phyloP scores from a whole-genome alignment of 495 filamentous ascomycete genomes.

The Physcia stellaris region DNA sequence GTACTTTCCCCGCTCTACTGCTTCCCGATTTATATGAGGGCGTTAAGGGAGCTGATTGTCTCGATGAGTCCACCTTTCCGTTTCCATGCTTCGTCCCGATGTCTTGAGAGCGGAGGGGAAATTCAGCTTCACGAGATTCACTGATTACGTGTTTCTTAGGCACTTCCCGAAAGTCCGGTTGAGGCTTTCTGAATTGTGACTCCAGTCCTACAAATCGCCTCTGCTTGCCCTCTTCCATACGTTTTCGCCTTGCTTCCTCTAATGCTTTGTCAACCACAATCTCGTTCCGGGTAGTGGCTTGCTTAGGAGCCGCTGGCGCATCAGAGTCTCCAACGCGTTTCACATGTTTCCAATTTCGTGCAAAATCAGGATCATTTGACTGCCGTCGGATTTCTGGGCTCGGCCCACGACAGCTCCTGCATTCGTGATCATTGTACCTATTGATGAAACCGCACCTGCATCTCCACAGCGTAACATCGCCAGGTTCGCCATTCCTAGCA shows the following conservation, averaged over 20 bases:
- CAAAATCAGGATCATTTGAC: background rate
- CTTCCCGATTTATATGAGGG: no score
- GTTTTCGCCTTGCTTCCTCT: slow-evolving; percentile 5
- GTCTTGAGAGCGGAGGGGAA: background rate
- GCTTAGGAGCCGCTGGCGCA: background rate
- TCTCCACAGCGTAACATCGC: background rate
- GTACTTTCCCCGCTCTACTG: background rate
- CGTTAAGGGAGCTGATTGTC: background rate
- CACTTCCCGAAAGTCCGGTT: background rate
- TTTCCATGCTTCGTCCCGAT: background rate
- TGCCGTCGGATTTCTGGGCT: background rate
- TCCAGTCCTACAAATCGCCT: slow-evolving; percentile 7
- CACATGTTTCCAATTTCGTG: slow-evolving; percentile 6
- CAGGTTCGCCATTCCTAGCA: background rate
- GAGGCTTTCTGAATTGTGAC: no score
- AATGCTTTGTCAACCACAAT: background rate
- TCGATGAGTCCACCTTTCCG: background rate
- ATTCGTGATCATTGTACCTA: background rate
- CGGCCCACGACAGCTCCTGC: background rate
- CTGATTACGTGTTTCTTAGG: background rate
- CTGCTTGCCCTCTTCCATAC: slow-evolving; percentile 6
- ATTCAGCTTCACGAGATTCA: background rate
- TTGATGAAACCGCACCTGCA: background rate
- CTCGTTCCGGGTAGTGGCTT: background rate
- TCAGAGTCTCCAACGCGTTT: background rate